These are phyloP conservation scores for Lecanicillium sp. DNA, from an alignment of 2,329 filamentous ascomycete genomes.

Conservation along the genomic window DNA sequence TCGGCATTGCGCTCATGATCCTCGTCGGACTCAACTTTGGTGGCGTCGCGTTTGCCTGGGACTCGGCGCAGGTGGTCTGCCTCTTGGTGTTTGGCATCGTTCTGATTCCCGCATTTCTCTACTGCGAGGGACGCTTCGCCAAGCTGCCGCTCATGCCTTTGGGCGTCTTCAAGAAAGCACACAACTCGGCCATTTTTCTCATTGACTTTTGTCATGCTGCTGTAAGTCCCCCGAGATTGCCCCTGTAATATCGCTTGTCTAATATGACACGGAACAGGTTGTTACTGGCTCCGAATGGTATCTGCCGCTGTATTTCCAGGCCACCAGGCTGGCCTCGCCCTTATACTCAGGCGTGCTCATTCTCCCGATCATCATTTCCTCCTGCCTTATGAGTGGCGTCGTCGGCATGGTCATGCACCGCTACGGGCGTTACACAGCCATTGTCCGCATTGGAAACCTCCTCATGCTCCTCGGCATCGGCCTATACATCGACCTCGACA, in stretches of 20 bases:
- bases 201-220: conserved; percentile 42
- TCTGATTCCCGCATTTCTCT: conserved; percentile 45
- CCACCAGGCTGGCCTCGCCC: conserved; percentile 47
- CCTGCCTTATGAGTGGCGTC: conserved; percentile 27
- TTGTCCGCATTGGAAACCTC: conserved; percentile 47
- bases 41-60: conserved; percentile 56
- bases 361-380: conserved; percentile 17
- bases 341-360: conserved; percentile 10
- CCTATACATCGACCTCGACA: conserved; percentile 48
- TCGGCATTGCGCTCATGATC: conserved; percentile 62
- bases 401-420: conserved; percentile 31
- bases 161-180: conserved; percentile 48
- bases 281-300: conserved; percentile 60
- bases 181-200: conserved; percentile 51
- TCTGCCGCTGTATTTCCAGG: conserved; percentile 67
- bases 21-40: conserved; percentile 66
- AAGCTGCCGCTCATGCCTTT: conserved; percentile 64
- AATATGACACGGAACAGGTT: neutral
- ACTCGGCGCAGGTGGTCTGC: conserved; percentile 54
- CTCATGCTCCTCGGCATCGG: conserved; percentile 56
- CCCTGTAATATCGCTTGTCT: neutral
- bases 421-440: conserved; percentile 50
- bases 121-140: conserved; percentile 59
- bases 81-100: conserved; percentile 54
- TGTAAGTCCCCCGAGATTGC: conserved; percentile 27